Evolutionary conservation across 2,329 filamentous ascomycete species (phyloP).

Genomic region (Penicillium decumbens): DNA sequence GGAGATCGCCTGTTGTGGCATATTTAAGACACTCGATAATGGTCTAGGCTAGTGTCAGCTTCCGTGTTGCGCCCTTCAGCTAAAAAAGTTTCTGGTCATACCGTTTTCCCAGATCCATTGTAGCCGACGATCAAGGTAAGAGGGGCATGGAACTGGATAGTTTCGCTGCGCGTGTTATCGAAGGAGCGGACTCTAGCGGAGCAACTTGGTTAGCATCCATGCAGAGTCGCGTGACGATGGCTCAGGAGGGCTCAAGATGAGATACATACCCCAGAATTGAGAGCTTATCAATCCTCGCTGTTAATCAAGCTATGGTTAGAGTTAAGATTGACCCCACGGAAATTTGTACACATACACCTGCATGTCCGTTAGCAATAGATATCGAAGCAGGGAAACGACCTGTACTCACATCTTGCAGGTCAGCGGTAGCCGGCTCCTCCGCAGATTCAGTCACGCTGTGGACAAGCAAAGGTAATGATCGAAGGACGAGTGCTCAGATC

Average conservation of each 20-base stretch:
- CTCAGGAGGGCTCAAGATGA: not conserved
- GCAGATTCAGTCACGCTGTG: not conserved
- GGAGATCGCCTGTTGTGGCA: conserved; percentile 88
- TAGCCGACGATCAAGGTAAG: conserved; percentile 94
- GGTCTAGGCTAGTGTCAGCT: conserved; percentile 49
- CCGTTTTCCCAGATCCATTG: conserved; percentile 95
- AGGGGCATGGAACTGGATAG: conserved; percentile 82
- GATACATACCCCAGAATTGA: conserved; percentile 65
- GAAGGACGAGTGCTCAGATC: conserved; percentile 11
- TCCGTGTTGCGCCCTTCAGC: not conserved
- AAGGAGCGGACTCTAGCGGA: conserved; percentile 70
- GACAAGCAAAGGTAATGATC: not conserved
- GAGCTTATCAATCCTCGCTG: conserved; percentile 83
- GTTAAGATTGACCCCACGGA: not conserved
- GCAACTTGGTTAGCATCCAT: not conserved
- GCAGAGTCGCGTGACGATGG: not conserved
- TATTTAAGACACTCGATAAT: conserved; percentile 99
- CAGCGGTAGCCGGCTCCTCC: not conserved
- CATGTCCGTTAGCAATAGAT: conserved; percentile 14
- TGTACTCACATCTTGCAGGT: conserved; percentile 17
- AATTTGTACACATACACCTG: conserved; percentile 31
- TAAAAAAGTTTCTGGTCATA: conserved; percentile 28
- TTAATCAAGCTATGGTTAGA: conserved; percentile 5
- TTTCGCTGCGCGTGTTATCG: conserved; percentile 67
- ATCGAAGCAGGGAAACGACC: conserved; percentile 1